These are phyloP conservation scores for Kwoniella mangroviensis DNA, from an alignment of 768 basidiomycete genomes.

Conservation along the genomic window DNA sequence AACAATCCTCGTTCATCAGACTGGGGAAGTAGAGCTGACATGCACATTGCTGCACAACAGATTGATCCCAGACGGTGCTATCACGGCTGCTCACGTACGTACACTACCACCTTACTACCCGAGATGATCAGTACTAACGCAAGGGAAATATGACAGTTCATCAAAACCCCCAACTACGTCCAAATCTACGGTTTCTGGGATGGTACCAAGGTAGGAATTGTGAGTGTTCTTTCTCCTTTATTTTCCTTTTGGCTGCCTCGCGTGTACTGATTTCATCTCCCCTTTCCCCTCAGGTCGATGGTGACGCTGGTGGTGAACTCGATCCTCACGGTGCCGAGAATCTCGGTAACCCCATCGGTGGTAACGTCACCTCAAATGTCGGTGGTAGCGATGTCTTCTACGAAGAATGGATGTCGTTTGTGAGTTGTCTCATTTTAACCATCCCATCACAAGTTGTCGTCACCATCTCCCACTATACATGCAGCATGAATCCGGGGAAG, in stretches of 20 bases:
- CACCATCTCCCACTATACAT: too few relatives aligned
- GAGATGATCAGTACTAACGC: too few relatives aligned
- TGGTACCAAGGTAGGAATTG: slow-evolving; percentile 60
- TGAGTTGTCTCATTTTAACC: slow-evolving; percentile 7
- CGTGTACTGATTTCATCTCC: not conserved
- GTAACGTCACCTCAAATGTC: slow-evolving; percentile 58
- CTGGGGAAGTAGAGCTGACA: not conserved
- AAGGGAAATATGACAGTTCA: slow-evolving; percentile 47
- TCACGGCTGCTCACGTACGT: slow-evolving; percentile 48
- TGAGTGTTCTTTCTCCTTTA: slow-evolving; percentile 21
- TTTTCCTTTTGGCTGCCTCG: not conserved
- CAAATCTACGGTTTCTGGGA: slow-evolving; percentile 63
- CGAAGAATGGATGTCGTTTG: slow-evolving; percentile 60
- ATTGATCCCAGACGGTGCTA: slow-evolving; percentile 60
- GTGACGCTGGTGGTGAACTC: slow-evolving; percentile 61
- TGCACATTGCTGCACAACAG: slow-evolving; percentile 22
- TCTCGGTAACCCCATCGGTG: slow-evolving; percentile 59
- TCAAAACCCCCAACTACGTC: slow-evolving; percentile 61
- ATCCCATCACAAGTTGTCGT: not conserved
- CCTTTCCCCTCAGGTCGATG: slow-evolving; percentile 37
- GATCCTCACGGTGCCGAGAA: slow-evolving; percentile 61
- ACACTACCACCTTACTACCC: too few relatives aligned
- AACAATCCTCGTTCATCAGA: not conserved
- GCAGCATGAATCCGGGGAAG: too few relatives aligned
- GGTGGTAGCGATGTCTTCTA: slow-evolving; percentile 57